Evolutionary conservation across 2,329 filamentous ascomycete genomes (phyloP).

Genomic region (Meredithiella fracta): DNA sequence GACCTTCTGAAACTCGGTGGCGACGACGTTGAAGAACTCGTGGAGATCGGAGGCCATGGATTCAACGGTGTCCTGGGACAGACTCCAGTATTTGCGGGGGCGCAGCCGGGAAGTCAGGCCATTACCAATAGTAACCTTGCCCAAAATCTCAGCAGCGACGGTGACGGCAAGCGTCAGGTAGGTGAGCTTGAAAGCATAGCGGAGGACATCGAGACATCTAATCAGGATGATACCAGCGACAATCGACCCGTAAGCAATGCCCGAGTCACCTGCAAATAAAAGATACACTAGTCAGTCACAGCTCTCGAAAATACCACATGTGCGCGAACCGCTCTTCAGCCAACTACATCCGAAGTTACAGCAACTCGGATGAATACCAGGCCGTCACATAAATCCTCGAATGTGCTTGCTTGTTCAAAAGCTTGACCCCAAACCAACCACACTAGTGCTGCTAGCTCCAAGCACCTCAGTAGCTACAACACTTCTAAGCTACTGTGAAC

Average conservation of each 20-base stretch:
- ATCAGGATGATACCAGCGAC: slow-evolving; percentile 44
- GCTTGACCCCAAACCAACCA: no score
- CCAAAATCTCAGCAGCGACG: slow-evolving; percentile 42
- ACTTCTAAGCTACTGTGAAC: no score
- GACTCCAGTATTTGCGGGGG: slow-evolving; percentile 50
- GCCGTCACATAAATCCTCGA: no score
- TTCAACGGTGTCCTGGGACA: slow-evolving; percentile 46
- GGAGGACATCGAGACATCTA: slow-evolving; percentile 49
- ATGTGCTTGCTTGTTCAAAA: no score
- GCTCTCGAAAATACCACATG: not conserved
- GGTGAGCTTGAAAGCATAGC: slow-evolving; percentile 48
- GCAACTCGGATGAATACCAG: no score
- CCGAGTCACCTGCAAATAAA: slow-evolving; percentile 37
- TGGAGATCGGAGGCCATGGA: slow-evolving; percentile 45
- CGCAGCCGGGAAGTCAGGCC: slow-evolving; percentile 50
- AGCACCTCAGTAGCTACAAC: no score
- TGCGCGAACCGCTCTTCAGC: no score
- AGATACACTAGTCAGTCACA: not conserved
- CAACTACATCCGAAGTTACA: no score
- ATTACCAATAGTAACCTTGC: slow-evolving; percentile 43
- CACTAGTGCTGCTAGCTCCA: no score
- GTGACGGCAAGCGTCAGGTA: slow-evolving; percentile 46
- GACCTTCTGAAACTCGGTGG: slow-evolving; percentile 53
- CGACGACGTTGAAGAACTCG: slow-evolving; percentile 55
- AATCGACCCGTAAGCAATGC: slow-evolving; percentile 43